Base-by-base conservation (phyloP, 371 early-diverging fungal species). In the Thermomucor indicae-seudaticae region DNA sequence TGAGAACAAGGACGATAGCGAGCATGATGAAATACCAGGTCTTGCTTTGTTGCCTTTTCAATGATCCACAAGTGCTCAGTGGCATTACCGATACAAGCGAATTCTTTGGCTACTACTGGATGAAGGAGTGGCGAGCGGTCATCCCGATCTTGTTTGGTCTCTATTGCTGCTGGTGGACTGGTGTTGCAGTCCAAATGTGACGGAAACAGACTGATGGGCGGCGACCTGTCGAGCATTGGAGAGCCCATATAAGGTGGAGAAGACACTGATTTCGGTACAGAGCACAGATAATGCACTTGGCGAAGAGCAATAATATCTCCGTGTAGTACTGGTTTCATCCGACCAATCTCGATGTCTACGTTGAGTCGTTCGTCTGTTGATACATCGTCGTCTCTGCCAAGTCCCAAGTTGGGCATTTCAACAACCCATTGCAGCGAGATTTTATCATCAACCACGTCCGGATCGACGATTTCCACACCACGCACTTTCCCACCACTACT, bases 221-320 rank as follows among this genome's bases (percentile, higher is more conserved):
- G 40, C 31, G 24, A 27, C 29, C 46, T 29, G 35, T n/a, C 23
- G 28, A 29, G 29, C 53, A 31, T 19, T 31, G 53, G 5, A 41
- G n/a, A 29, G 45, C 32, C 16, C 16, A 24, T 22, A 29, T 11
- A 27, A 20, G 43, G 8, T 3, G 47, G 19, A 16, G 51, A 39
- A 23, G 34, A 3, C 3, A 27, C 47, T 10, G 46, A 30, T 22
- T 47, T 49, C 29, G 50, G 17, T 24, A 51, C 34, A 1, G 63
- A 53, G 22, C 55, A 60, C 6, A 65, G 35, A 32, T 65, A 65
- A 19, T 56, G 58, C 0, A 60, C 54, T 43, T 73, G 74, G 1
- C 70, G 64, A 14, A 74, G 25, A n/a, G 64, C 60, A 19, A 74
- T 54, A 1, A 49, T 49, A 27, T 70, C 71, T 0, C 63, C 62